These are phyloP conservation scores for Crithidia brevicula DNA, from an alignment of 208 protist species.

Conservation along the genomic window DNA sequence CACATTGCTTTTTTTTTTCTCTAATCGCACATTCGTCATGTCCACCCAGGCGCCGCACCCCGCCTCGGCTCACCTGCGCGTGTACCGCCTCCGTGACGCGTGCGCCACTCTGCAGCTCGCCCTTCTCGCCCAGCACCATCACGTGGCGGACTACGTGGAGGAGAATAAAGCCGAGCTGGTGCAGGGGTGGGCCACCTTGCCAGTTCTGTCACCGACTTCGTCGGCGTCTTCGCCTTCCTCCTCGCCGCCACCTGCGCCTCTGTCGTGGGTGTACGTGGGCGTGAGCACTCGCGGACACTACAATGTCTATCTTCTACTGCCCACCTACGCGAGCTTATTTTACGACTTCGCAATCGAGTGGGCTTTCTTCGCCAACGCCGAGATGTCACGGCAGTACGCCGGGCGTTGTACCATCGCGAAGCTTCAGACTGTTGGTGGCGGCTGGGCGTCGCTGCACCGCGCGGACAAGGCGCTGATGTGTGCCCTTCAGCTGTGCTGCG, in stretches of 20 bases:
- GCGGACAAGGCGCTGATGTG: slow-evolving; percentile 62
- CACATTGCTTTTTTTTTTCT: too few species aligned
- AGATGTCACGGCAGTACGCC: slow-evolving; percentile 60
- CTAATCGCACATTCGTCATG: too few species aligned
- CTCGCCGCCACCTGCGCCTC: background rate
- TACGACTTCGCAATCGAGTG: slow-evolving; percentile 44
- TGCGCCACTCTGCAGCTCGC: slow-evolving; percentile 28
- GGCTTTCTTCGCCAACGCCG: slow-evolving; percentile 43
- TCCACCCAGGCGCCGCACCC: background rate
- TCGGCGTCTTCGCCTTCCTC: background rate
- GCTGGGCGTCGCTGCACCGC: slow-evolving; percentile 75
- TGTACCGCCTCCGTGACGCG: slow-evolving; percentile 29
- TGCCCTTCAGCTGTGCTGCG: slow-evolving; percentile 49
- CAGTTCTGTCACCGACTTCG: too few species aligned
- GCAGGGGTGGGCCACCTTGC: background rate
- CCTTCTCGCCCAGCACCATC: slow-evolving; percentile 4
- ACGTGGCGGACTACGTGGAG: slow-evolving; percentile 11
- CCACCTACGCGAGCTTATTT: slow-evolving; percentile 36
- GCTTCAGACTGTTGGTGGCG: slow-evolving; percentile 72
- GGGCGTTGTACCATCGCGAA: slow-evolving; percentile 50
- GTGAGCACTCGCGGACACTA: background rate
- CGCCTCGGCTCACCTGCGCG: background rate
- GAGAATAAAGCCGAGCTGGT: slow-evolving; percentile 18
- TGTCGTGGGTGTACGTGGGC: slow-evolving; percentile 11
- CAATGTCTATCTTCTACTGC: slow-evolving; percentile 39